Conservation (phyloP, 2,329 filamentous ascomycete genomes). For the Microcyclospora pomicola region DNA sequence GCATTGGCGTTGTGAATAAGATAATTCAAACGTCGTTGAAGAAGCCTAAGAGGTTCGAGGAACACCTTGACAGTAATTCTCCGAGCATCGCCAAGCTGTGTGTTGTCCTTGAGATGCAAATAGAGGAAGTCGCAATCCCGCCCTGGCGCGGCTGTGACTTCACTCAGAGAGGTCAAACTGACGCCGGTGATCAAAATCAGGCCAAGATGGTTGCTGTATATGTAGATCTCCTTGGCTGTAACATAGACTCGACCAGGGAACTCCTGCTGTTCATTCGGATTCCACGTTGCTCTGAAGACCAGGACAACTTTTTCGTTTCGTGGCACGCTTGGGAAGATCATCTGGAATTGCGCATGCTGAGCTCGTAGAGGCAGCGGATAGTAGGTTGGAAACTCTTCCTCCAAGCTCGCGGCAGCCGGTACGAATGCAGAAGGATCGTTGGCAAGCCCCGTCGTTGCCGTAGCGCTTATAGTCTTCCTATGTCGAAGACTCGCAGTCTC, state of each 20-base stretch:
- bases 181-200: conserved; percentile 73
- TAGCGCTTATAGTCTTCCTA: conserved; percentile 19
- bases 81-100: conserved; percentile 49
- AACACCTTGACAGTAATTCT: conserved; percentile 85
- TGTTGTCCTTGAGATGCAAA: conserved; percentile 54
- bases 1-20: conserved; percentile 68
- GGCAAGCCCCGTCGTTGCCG: conserved; percentile 4
- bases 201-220: conserved; percentile 90
- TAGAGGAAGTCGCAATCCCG: conserved; percentile 89
- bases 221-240: conserved; percentile 77
- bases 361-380: conserved; percentile 62
- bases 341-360: conserved; percentile 85
- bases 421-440: background rate
- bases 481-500: conserved; percentile 6
- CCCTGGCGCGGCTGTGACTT: conserved; percentile 80
- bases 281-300: conserved; percentile 89
- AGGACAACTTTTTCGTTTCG: conserved; percentile 71
- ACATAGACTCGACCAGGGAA: conserved; percentile 80
- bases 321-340: conserved; percentile 72
- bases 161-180: conserved; percentile 60
- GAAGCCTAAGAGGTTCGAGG: conserved; percentile 68
- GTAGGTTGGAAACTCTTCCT: conserved; percentile 51
- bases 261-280: conserved; percentile 57
- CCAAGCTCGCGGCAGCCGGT: conserved; percentile 9
- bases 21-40: conserved; percentile 74